Evolutionary conservation across 225 moss, liverwort and hornwort species (phyloP).

Genomic region (Lunularia cruciata): DNA sequence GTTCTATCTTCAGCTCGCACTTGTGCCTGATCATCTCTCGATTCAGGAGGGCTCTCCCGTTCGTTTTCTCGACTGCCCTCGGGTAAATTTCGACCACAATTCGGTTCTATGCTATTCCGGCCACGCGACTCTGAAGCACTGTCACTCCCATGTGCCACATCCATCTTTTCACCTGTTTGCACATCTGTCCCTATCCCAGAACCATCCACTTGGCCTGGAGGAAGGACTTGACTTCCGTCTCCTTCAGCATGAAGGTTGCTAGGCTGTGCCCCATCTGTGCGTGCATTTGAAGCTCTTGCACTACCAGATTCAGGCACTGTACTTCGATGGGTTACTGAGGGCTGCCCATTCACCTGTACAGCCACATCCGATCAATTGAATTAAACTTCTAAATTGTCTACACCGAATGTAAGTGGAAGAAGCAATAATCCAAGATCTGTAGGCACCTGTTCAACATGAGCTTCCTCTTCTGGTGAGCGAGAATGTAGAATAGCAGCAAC

Average conservation of each 20-base stretch:
- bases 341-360: constrained; percentile 28
- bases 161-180: constrained; percentile 39
- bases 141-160: constrained; percentile 38
- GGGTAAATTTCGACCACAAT: background rate
- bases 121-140: constrained; percentile 21
- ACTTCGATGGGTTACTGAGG: constrained; percentile 19
- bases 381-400: background rate
- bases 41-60: constrained; percentile 11
- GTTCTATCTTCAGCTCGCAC: constrained; percentile 32
- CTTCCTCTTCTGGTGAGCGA: constrained; percentile 32
- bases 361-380: background rate
- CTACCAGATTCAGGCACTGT: background rate
- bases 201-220: constrained; percentile 27
- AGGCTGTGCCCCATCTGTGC: background rate
- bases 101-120: background rate
- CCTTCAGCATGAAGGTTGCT: background rate
- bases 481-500: constrained; percentile 66
- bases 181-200: constrained; percentile 41
- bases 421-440: constrained; percentile 9
- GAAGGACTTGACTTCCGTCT: constrained; percentile 1
- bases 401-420: background rate
- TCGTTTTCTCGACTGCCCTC: background rate
- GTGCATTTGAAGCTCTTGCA: constrained; percentile 9
- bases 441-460: constrained; percentile 55
- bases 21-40: constrained; percentile 42